Conservation (phyloP, 257 asterid species). For the Fraxinus cuspidata region DNA sequence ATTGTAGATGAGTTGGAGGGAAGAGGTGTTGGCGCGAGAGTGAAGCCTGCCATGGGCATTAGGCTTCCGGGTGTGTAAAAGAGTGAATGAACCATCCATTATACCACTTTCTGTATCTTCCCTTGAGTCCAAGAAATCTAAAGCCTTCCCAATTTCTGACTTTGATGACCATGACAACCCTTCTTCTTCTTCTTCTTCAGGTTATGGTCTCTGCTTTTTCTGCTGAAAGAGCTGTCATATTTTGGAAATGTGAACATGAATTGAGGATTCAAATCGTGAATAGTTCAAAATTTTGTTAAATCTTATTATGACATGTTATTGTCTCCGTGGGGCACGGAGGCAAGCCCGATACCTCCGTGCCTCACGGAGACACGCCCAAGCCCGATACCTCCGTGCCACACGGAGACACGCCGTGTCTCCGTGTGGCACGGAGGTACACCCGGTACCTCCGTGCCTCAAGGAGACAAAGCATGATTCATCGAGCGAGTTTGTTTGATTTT, state of each 20-base stretch:
- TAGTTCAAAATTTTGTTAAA: too few relatives aligned
- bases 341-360: too few relatives aligned
- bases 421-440: too few relatives aligned
- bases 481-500: too few relatives aligned
- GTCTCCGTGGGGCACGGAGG: too few relatives aligned
- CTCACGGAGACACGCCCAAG: too few relatives aligned
- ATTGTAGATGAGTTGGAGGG: conserved; percentile 82
- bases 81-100: not conserved
- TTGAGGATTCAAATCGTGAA: too few relatives aligned
- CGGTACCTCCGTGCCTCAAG: too few relatives aligned
- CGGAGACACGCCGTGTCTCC: too few relatives aligned
- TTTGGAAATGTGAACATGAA: not conserved
- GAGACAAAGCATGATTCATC: too few relatives aligned
- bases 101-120: not conserved
- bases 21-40: conserved; percentile 61
- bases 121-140: not conserved
- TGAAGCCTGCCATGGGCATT: conserved; percentile 32
- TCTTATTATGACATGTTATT: too few relatives aligned
- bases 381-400: too few relatives aligned
- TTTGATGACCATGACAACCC: conserved; percentile 55
- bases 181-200: not conserved
- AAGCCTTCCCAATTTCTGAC: not conserved
- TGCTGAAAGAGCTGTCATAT: not conserved
- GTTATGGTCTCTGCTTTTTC: conserved; percentile 1
- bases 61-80: not conserved